A percentile compares a stretch with the other conserved stretches of the same genome.
Evolutionary conservation across 306 rosid species (phyloP).

Genomic region (Acacia acuminata): DNA sequence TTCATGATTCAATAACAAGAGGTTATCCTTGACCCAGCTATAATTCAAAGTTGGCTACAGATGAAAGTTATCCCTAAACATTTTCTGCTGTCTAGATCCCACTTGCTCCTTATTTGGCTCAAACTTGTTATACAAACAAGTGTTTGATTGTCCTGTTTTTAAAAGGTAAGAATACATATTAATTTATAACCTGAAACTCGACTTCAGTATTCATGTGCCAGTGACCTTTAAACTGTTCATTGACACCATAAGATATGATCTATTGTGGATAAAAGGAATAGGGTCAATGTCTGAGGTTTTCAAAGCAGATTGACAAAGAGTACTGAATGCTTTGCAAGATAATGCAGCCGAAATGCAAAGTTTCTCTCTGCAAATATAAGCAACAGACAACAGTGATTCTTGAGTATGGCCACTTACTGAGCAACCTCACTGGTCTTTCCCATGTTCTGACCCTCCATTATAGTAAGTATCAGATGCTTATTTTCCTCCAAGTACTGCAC

Average conservation of each 20-base stretch:
- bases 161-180: neutral
- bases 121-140: slow-evolving; percentile 5
- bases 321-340: slow-evolving; percentile 14
- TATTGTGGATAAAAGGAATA: neutral
- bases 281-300: slow-evolving; percentile 1
- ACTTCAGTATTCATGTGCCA: slow-evolving; percentile 13
- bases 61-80: neutral
- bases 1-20: slow-evolving; percentile 14
- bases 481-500: slow-evolving; percentile 64
- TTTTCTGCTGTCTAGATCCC: neutral
- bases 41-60: slow-evolving; percentile 1
- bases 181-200: slow-evolving; percentile 14
- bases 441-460: slow-evolving; percentile 47
- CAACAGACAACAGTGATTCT: neutral
- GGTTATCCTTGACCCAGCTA: slow-evolving; percentile 3
- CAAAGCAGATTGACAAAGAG: neutral
- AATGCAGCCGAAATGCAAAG: slow-evolving; percentile 5
- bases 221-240: neutral
- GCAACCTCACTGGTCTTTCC: slow-evolving; percentile 42
- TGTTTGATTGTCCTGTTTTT: neutral
- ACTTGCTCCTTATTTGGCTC: slow-evolving; percentile 5
- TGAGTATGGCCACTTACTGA: slow-evolving; percentile 40
- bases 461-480: slow-evolving; percentile 48
- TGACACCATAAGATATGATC: slow-evolving; percentile 3
- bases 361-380: neutral